These are phyloP conservation scores for Penicillium sp. DNA, from an alignment of 2,329 filamentous ascomycete genomes.

Conservation along the genomic window DNA sequence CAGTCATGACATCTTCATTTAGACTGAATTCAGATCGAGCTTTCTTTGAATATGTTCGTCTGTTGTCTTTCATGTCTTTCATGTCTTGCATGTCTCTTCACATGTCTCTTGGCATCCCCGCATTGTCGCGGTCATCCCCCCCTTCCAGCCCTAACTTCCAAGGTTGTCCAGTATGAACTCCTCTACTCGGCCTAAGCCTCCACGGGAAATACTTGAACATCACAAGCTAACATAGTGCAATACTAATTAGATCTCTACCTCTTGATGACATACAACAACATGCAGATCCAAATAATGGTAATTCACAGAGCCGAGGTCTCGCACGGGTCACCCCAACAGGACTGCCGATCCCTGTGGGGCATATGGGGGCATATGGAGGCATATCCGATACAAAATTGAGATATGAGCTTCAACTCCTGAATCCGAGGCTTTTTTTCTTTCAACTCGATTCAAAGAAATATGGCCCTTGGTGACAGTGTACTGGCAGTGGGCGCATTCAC, in stretches of 20 bases:
- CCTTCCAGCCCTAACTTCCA: background rate
- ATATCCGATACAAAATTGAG: background rate
- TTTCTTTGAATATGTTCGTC: background rate
- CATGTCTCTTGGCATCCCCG: conserved; percentile 4
- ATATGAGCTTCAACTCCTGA: background rate
- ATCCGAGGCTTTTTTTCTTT: background rate
- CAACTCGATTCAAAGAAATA: background rate
- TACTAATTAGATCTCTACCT: background rate
- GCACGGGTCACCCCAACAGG: conserved; percentile 3
- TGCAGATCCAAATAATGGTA: background rate
- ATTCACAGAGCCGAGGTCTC: conserved; percentile 1
- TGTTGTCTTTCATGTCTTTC: too few relatives aligned
- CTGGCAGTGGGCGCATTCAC: conserved; percentile 16
- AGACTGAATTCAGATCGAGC: too few relatives aligned
- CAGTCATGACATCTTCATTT: background rate
- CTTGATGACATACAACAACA: background rate
- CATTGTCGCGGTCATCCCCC: background rate
- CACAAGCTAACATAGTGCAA: background rate
- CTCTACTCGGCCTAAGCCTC: background rate
- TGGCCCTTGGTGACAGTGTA: conserved; percentile 1
- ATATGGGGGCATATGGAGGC: background rate
- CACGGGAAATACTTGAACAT: background rate
- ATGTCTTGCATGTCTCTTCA: background rate
- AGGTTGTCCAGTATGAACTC: background rate
- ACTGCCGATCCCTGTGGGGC: conserved; percentile 3